phyloP scores from a whole-genome alignment of 2,329 filamentous ascomycete genomes.

The Tolypocladium amazonense region DNA sequence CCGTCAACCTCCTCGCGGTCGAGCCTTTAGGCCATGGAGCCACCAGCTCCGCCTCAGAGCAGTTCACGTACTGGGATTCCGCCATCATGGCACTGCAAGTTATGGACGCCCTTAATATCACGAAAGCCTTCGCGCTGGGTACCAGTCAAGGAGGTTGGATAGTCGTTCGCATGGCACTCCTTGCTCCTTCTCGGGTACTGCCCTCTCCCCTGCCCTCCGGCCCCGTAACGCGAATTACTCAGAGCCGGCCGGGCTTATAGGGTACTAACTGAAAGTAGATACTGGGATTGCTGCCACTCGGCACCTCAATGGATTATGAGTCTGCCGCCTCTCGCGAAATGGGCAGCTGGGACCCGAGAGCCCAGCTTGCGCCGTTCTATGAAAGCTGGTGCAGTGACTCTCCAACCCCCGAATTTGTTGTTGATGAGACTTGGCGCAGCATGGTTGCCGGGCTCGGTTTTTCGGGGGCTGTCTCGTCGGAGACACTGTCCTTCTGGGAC shows the following conservation, averaged over 20 bases:
- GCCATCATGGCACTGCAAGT: slow-evolving; percentile 45
- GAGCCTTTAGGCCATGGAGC: slow-evolving; percentile 42
- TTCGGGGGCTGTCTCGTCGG: slow-evolving; percentile 23
- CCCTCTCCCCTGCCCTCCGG: too few relatives aligned
- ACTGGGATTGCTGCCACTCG: slow-evolving; percentile 34
- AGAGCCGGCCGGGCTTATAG: too few relatives aligned
- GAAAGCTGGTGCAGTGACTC: slow-evolving; percentile 27
- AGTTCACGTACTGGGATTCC: slow-evolving; percentile 46
- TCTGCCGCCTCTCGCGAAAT: slow-evolving; percentile 31
- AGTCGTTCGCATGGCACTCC: slow-evolving; percentile 35
- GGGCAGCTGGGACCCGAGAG: slow-evolving; percentile 38
- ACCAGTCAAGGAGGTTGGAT: slow-evolving; percentile 45
- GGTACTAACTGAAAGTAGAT: slow-evolving; percentile 22
- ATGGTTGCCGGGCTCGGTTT: slow-evolving; percentile 36
- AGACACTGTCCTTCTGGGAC: slow-evolving; percentile 32
- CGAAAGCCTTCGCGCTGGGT: slow-evolving; percentile 37
- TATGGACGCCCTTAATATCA: slow-evolving; percentile 36
- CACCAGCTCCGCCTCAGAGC: slow-evolving; percentile 29
- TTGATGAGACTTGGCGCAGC: slow-evolving; percentile 33
- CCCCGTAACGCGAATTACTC: too few relatives aligned
- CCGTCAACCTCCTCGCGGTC: slow-evolving; percentile 38
- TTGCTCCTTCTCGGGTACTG: slow-evolving; percentile 35
- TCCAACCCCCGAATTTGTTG: slow-evolving; percentile 34
- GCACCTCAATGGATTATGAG: slow-evolving; percentile 44
- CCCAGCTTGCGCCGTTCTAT: slow-evolving; percentile 29